Conservation (phyloP, 169 alveolate species). For the Cryptosporidium sp. region DNA sequence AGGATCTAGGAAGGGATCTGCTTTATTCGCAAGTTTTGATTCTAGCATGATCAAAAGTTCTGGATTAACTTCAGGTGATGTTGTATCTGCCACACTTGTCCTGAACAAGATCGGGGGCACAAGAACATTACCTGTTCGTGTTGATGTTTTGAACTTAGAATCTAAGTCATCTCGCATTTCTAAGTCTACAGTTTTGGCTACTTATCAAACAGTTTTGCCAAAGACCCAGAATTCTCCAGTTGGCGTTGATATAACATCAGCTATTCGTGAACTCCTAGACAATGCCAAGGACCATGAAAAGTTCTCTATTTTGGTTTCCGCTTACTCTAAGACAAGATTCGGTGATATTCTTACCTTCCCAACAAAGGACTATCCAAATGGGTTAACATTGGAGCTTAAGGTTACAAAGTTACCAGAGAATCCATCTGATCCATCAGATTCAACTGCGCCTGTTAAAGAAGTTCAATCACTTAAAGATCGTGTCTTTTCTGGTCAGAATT, state of each 20-base stretch:
- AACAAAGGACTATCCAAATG: constrained; percentile 35
- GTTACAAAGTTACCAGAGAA: constrained; percentile 9
- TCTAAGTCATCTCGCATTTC: constrained; percentile 42
- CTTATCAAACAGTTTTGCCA: constrained; percentile 41
- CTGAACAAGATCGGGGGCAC: constrained; percentile 59
- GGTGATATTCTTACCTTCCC: constrained; percentile 57
- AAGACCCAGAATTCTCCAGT: constrained; percentile 40
- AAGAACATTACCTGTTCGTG: constrained; percentile 51
- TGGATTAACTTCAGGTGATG: constrained; percentile 12
- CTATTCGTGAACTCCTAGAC: constrained; percentile 9
- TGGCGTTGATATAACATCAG: constrained; percentile 23
- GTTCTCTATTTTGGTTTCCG: constrained; percentile 43
- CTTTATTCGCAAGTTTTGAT: constrained; percentile 58
- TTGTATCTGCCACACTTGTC: constrained; percentile 10
- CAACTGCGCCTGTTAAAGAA: not conserved
- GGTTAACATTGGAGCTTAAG: constrained; percentile 12
- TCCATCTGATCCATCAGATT: not conserved
- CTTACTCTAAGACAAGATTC: constrained; percentile 53
- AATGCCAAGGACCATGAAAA: constrained; percentile 9
- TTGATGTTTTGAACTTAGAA: constrained; percentile 31
- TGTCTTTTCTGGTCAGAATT: constrained; percentile 19
- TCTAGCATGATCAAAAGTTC: not conserved
- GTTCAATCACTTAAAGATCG: not conserved
- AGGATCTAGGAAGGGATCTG: constrained; percentile 65
- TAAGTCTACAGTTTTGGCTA: constrained; percentile 49